These are phyloP conservation scores for Coemansia sp. DNA, from an alignment of 192 early-diverging fungal genomes.

Conservation along the genomic window DNA sequence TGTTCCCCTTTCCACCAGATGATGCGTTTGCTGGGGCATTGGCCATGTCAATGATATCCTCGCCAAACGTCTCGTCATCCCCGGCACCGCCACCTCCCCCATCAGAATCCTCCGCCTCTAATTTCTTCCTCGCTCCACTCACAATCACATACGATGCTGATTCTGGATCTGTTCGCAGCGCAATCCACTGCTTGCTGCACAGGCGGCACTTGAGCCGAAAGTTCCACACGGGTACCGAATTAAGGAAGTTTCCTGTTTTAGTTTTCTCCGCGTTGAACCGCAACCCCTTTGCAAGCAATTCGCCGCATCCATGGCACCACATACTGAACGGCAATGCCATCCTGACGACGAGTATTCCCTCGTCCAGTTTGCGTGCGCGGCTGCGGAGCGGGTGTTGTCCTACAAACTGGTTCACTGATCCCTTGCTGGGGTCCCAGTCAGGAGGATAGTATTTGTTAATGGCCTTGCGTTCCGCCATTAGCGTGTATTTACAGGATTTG, in stretches of 20 bases:
- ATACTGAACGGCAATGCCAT: slow-evolving; percentile 91
- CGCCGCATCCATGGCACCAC: slow-evolving; percentile 85
- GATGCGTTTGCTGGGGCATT: slow-evolving; percentile 42
- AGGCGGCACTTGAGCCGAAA: slow-evolving; percentile 96
- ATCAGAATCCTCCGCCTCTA: slow-evolving; percentile 68
- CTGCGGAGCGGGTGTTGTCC: slow-evolving; percentile 88
- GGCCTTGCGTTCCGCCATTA: slow-evolving; percentile 32
- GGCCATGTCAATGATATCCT: slow-evolving; percentile 63
- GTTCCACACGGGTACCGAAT: slow-evolving; percentile 72
- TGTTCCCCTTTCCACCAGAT: slow-evolving; percentile 54
- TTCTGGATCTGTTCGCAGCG: slow-evolving; percentile 94
- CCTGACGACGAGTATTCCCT: slow-evolving; percentile 84
- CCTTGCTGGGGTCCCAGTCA: slow-evolving; percentile 83
- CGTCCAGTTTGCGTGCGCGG: slow-evolving; percentile 82
- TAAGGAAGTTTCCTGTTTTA: slow-evolving; percentile 81
- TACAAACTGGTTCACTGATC: slow-evolving; percentile 81
- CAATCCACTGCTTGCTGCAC: slow-evolving; percentile 77
- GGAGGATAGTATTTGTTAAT: slow-evolving; percentile 82
- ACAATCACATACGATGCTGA: slow-evolving; percentile 47
- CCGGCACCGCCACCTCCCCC: slow-evolving; percentile 54
- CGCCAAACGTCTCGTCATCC: slow-evolving; percentile 20
- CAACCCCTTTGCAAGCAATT: slow-evolving; percentile 84
- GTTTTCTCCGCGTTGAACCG: slow-evolving; percentile 97
- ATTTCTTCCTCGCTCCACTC: slow-evolving; percentile 72
- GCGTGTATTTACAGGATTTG: background rate